A percentile compares a stretch with the other conserved stretches of the same genome.
phyloP scores from a whole-genome alignment of 345 rosid species.

The Pistacia vera region DNA sequence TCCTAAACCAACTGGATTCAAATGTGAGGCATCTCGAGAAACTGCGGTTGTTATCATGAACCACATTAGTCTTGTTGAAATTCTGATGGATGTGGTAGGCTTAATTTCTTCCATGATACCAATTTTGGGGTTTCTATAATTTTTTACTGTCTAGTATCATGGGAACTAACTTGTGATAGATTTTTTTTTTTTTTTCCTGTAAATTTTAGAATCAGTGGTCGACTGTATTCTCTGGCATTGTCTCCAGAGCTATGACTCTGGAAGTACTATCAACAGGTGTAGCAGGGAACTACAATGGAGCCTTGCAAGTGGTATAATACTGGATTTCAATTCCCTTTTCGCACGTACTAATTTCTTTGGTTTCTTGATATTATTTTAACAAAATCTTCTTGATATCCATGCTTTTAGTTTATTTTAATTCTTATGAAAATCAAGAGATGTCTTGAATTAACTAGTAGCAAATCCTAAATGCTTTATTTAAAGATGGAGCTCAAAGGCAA shows the following conservation, averaged over 20 bases:
- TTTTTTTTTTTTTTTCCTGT: not conserved
- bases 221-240: constrained; percentile 64
- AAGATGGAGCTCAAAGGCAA: no score
- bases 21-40: constrained; percentile 80
- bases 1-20: constrained; percentile 61
- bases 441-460: not conserved
- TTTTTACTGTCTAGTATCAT: not conserved
- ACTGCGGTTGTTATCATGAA: constrained; percentile 68
- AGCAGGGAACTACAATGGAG: constrained; percentile 72
- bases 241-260: constrained; percentile 65
- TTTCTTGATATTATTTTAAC: no score
- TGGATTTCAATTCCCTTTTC: not conserved
- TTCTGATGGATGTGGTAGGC: constrained; percentile 80
- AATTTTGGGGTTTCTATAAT: not conserved
- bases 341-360: no score
- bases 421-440: no score
- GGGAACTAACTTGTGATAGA: not conserved
- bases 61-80: constrained; percentile 63
- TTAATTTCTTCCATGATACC: not conserved
- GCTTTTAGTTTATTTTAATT: not conserved
- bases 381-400: no score
- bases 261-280: constrained; percentile 67
- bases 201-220: constrained; percentile 76
- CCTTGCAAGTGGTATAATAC: constrained; percentile 71
- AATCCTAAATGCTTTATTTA: not conserved